Evolutionary conservation across 208 protist species (phyloP).

Genomic region (Leishmania arabica): DNA sequence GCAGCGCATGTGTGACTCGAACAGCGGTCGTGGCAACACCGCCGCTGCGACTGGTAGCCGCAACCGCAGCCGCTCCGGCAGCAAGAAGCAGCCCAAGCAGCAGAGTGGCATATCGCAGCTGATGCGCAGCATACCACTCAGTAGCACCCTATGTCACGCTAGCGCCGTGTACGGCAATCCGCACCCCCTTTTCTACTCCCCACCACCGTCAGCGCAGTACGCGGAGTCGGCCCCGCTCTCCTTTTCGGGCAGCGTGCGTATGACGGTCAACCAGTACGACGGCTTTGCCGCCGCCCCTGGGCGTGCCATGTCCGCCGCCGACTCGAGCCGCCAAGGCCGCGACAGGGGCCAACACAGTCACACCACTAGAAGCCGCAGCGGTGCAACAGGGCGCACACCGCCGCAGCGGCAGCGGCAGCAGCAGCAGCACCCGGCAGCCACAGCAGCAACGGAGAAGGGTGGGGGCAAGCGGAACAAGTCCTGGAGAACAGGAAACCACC

Average conservation of each 20-base stretch:
- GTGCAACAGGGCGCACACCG: neutral
- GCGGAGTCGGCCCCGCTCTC: conserved; percentile 1
- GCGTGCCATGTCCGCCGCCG: neutral
- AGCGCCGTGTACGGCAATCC: conserved; percentile 77
- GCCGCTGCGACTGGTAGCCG: neutral
- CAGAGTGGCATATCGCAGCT: conserved; percentile 36
- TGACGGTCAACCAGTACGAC: neutral
- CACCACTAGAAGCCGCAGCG: neutral
- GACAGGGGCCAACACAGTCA: neutral
- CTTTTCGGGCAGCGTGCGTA: conserved; percentile 6
- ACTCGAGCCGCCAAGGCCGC: neutral
- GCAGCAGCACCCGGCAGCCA: neutral
- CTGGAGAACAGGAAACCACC: neutral
- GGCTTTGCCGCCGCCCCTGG: neutral
- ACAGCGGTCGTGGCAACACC: conserved; percentile 13
- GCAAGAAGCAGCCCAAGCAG: conserved; percentile 8
- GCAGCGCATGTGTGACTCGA: conserved; percentile 5
- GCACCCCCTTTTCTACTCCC: conserved; percentile 70
- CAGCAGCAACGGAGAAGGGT: neutral
- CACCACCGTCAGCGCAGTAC: conserved; percentile 19
- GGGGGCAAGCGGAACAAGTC: neutral
- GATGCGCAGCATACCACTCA: conserved; percentile 62
- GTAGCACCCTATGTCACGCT: conserved; percentile 52
- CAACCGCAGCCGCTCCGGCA: conserved; percentile 23
- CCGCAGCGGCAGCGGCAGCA: neutral